Evolutionary conservation across 2,329 filamentous ascomycete species (phyloP), one percentile per base, ranked within the genome.

Genomic region (Scedosporium dehoogii): DNA sequence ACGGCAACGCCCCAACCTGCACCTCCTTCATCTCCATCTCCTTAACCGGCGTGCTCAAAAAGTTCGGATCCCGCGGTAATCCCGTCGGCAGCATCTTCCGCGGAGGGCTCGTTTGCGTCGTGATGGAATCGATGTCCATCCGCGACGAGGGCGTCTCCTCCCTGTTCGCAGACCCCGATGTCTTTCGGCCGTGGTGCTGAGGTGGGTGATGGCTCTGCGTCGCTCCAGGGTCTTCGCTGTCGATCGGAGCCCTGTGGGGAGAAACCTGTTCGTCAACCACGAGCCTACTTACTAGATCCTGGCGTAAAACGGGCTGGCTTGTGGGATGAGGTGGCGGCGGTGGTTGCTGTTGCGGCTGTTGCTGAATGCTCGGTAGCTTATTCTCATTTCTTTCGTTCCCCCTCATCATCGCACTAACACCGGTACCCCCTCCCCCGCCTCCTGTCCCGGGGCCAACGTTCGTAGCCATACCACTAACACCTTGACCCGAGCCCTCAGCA

Each of bases 51-150:
- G 48, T 27, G 4, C 48, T 51, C 48, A 61, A 25, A 14, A 61
- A 61, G 27, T 44, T 61, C 1, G 48, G 59, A 18, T 61, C 59
- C 16, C 59, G 46, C 3, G 59, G 59, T n/a, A 61, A 41, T 6
- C 59, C 73, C 72, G 63, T 76, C 71, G 6, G 67, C 61, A 2
- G 69, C 69, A 4, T 77, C 74, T 4, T 70, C 62, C 63, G 69
- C 67, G 10, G 69, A 68, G 61, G 75, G 74, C 77, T 77, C 80
- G 66, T 79, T 77, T 66, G 80, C 77, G 16, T 80, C 70, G 63
- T 78, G 27, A 61, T 61, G 12, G 59, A 33, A 18, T 61, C 59
- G 29, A 61, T 61, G 18, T 61, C 59, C 59, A 61, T 61, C 12
- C 59, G 38, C 46, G 48, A 56, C 48, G 53, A 23, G 3, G 59